Percentiles rank a stretch among this genome's conserved stretches.
Conservation (phyloP, 306 rosid species). For the Malus sylvestris region DNA sequence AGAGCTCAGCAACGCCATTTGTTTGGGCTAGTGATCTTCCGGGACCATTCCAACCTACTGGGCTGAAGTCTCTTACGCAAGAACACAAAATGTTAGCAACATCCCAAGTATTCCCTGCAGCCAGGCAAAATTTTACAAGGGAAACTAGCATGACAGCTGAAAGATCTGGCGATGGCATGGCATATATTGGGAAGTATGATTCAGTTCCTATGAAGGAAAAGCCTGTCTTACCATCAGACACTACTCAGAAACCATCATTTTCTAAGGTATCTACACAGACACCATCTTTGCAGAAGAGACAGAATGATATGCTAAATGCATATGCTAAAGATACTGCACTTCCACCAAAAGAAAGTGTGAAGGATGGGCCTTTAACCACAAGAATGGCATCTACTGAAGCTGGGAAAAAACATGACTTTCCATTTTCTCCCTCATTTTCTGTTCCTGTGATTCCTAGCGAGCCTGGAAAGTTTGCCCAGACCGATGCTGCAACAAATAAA, state of each 20-base stretch:
- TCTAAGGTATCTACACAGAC: constrained; percentile 29
- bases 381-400: constrained; percentile 31
- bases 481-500: constrained; percentile 16
- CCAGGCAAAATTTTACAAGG: constrained; percentile 16
- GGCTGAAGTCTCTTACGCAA: constrained; percentile 28
- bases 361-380: constrained; percentile 25
- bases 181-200: constrained; percentile 23
- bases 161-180: constrained; percentile 12
- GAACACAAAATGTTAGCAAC: constrained; percentile 24
- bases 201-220: constrained; percentile 29
- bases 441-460: constrained; percentile 15
- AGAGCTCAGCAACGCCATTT: constrained; percentile 32
- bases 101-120: constrained; percentile 27
- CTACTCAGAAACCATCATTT: constrained; percentile 22
- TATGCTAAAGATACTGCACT: constrained; percentile 17
- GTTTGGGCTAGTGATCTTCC: constrained; percentile 22
- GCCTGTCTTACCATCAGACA: constrained; percentile 22
- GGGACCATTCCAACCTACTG: constrained; percentile 26
- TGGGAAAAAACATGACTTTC: constrained; percentile 24
- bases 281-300: constrained; percentile 21
- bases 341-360: constrained; percentile 18
- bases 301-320: constrained; percentile 31
- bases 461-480: constrained; percentile 18
- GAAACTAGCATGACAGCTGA: constrained; percentile 27
- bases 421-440: constrained; percentile 25